Evolutionary conservation across 768 basidiomycete species (phyloP).

Genomic region (Boletellus emodensis): DNA sequence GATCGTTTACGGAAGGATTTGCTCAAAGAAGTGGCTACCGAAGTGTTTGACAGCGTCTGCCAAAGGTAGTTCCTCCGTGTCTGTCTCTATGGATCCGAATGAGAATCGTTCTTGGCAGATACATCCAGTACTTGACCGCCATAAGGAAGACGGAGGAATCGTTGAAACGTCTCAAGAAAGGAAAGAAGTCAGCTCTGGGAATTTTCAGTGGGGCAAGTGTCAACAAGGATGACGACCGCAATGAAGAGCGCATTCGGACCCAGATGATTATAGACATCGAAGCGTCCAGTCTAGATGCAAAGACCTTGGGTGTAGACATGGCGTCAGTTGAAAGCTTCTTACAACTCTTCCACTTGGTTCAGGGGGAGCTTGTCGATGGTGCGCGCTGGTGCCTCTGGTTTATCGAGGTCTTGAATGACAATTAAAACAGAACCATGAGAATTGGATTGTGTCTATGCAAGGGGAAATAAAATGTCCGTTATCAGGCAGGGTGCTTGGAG

Average conservation of each 20-base stretch:
- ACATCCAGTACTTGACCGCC: conserved; percentile 70
- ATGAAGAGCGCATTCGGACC: conserved; percentile 81
- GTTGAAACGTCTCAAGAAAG: conserved; percentile 79
- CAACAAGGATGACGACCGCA: conserved; percentile 60
- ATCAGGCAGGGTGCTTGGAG: conserved; percentile 2
- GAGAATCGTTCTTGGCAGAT: conserved; percentile 41
- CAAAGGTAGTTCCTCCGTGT: conserved; percentile 45
- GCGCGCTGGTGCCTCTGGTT: background rate
- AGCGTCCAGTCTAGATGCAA: conserved; percentile 76
- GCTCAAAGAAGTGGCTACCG: conserved; percentile 47
- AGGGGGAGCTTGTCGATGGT: conserved; percentile 38
- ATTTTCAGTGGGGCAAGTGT: conserved; percentile 60
- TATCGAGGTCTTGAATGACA: background rate
- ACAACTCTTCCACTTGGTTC: conserved; percentile 58
- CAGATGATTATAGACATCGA: conserved; percentile 87
- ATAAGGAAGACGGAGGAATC: conserved; percentile 95
- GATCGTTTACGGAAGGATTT: conserved; percentile 52
- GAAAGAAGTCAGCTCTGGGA: conserved; percentile 74
- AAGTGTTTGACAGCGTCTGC: conserved; percentile 68
- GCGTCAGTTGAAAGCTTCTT: conserved; percentile 48
- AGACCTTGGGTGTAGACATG: conserved; percentile 62
- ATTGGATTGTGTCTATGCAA: background rate
- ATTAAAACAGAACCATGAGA: conserved; percentile 15
- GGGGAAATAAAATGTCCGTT: background rate
- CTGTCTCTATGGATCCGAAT: background rate